Conservation (phyloP, 768 basidiomycete genomes). For the Mycena maculata region DNA sequence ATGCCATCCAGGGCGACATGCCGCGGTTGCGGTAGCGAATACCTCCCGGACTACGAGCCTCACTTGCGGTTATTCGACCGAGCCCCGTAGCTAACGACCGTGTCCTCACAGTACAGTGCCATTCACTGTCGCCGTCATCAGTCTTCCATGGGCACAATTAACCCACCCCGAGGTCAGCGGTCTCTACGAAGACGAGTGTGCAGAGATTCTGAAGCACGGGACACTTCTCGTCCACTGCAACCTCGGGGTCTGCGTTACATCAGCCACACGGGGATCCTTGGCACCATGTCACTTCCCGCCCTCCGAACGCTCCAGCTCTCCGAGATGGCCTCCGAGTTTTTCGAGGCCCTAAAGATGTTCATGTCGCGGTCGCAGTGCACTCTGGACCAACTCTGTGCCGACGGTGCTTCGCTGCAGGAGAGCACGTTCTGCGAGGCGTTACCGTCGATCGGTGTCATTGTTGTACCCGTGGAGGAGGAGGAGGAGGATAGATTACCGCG, state of each 20-base stretch:
- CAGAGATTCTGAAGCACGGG: neutral
- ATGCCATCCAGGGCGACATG: slow-evolving; percentile 21
- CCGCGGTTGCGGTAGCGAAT: neutral
- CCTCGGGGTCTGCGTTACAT: neutral
- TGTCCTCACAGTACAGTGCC: neutral
- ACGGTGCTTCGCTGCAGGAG: too few species aligned
- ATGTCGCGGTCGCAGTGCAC: too few species aligned
- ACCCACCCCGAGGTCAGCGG: neutral
- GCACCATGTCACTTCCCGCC: too few species aligned
- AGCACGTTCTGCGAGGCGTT: too few species aligned
- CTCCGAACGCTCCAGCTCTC: too few species aligned
- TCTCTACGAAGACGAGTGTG: slow-evolving; percentile 21
- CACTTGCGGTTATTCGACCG: neutral
- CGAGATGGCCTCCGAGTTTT: too few species aligned
- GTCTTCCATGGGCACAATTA: slow-evolving; percentile 5
- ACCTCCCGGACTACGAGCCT: neutral
- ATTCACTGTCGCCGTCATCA: neutral
- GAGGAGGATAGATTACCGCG: too few species aligned
- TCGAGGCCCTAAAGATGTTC: too few species aligned
- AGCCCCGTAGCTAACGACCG: neutral
- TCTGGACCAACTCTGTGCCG: too few species aligned
- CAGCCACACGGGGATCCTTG: neutral
- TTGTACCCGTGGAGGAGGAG: too few species aligned
- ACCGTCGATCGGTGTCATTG: too few species aligned
- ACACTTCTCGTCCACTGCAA: neutral